Conservation (phyloP, 306 rosid genomes). For the Notholithocarpus densiflorus region DNA sequence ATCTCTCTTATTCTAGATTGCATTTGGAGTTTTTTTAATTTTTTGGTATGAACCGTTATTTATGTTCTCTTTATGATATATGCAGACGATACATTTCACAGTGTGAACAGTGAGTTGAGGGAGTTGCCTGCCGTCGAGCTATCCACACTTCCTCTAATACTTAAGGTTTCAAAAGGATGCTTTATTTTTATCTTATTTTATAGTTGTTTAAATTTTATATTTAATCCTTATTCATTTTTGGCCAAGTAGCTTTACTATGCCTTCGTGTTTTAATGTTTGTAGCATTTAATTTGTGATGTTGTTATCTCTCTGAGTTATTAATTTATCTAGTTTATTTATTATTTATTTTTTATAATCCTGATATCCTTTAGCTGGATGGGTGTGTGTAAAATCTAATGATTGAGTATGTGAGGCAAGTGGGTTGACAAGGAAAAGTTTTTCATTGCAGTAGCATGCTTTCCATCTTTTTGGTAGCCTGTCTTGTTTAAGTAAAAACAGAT, state of each 20-base stretch:
- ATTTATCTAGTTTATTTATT: neutral
- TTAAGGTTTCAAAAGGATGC: conserved; percentile 61
- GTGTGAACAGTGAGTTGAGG: conserved; percentile 72
- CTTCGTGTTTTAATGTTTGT: neutral
- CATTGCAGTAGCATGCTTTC: neutral
- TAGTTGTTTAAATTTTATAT: neutral
- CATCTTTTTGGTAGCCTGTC: neutral
- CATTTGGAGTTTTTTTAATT: neutral
- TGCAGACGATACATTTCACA: conserved; percentile 75
- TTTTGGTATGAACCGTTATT: conserved; percentile 10
- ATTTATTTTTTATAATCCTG: neutral
- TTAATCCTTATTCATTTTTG: neutral
- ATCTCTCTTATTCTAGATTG: neutral
- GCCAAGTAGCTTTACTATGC: neutral
- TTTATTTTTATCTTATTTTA: neutral
- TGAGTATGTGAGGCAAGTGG: neutral
- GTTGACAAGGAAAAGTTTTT: neutral
- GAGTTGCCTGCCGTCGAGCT: conserved; percentile 88
- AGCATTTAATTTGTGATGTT: neutral
- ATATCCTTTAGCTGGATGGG: neutral
- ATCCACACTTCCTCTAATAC: conserved; percentile 79
- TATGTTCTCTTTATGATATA: conserved; percentile 8
- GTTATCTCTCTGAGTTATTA: neutral
- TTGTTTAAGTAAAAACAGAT: too few species aligned
- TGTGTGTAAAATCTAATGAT: neutral